Conservation (phyloP, 169 alveolate species). For the Cystoisospora suis region DNA sequence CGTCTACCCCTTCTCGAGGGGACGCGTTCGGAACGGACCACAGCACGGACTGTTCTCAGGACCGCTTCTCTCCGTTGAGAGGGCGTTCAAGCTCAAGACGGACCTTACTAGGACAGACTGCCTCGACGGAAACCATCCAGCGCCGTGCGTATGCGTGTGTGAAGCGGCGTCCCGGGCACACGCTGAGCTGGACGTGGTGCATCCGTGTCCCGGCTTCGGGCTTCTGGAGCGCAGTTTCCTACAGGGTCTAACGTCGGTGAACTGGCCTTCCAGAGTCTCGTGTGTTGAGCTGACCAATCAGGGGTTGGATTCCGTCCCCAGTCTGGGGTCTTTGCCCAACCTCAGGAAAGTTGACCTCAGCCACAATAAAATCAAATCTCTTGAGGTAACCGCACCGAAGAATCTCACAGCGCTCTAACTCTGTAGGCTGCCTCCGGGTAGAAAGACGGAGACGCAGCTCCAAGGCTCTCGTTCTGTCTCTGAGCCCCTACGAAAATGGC, state of each 20-base stretch:
- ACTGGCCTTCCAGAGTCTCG: slow-evolving; percentile 46
- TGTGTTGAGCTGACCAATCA: slow-evolving; percentile 37
- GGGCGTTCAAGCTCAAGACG: neutral
- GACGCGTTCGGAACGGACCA: neutral
- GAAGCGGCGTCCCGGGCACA: neutral
- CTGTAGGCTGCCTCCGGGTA: too few relatives aligned
- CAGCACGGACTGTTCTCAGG: neutral
- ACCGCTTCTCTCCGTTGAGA: neutral
- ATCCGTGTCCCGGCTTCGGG: neutral
- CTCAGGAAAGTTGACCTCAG: slow-evolving; percentile 42
- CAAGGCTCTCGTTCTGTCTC: too few relatives aligned
- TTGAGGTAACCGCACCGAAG: slow-evolving; percentile 34
- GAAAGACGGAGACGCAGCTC: too few relatives aligned
- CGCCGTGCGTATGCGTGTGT: neutral
- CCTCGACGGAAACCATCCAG: too few relatives aligned
- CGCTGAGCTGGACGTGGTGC: neutral
- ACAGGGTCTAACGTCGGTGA: slow-evolving; percentile 14
- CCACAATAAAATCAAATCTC: slow-evolving; percentile 39
- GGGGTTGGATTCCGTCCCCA: slow-evolving; percentile 41
- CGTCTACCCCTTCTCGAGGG: neutral
- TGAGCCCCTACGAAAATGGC: too few relatives aligned
- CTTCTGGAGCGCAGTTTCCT: neutral
- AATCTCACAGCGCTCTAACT: neutral
- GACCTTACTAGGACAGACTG: too few relatives aligned
- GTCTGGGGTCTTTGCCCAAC: slow-evolving; percentile 1